A percentile compares a stretch with the other conserved stretches of the same genome.
Conservation (phyloP, 2,329 filamentous ascomycete species). For the Eutypa lata region DNA sequence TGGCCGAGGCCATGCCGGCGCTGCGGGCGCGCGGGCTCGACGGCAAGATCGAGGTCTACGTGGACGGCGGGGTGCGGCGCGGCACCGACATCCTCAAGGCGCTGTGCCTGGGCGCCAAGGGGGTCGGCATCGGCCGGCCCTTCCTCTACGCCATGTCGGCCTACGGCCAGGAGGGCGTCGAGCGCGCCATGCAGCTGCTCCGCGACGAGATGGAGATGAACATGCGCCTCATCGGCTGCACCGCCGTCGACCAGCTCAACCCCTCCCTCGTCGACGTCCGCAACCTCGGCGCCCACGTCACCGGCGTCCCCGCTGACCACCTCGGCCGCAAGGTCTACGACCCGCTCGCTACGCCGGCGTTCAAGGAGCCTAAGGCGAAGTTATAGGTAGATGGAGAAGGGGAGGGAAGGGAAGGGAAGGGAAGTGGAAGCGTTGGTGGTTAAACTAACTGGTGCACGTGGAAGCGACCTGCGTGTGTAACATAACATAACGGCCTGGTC, state of each 20-base stretch:
- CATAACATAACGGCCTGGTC: too few species aligned
- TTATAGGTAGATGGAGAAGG: neutral
- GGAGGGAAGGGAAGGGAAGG: too few species aligned
- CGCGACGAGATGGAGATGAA: constrained; percentile 99
- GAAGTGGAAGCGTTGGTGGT: too few species aligned
- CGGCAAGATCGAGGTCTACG: constrained; percentile 77
- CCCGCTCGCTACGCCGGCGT: constrained; percentile 48
- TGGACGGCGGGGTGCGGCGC: constrained; percentile 87
- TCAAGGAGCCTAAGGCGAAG: constrained; percentile 42
- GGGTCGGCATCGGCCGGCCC: constrained; percentile 89
- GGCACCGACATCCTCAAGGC: constrained; percentile 96
- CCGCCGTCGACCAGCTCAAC: constrained; percentile 71
- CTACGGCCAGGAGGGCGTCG: constrained; percentile 83
- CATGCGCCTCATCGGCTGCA: constrained; percentile 88
- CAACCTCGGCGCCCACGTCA: constrained; percentile 57
- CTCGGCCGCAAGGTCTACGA: constrained; percentile 52
- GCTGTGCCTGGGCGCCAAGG: constrained; percentile 84
- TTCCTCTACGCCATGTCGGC: constrained; percentile 96
- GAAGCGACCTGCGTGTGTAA: too few species aligned
- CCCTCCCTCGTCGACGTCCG: constrained; percentile 76
- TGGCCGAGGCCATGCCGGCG: constrained; percentile 90
- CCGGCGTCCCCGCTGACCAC: constrained; percentile 46
- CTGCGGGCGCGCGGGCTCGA: constrained; percentile 71
- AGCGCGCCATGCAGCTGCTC: constrained; percentile 86
- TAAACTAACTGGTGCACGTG: too few species aligned